Percentiles rank a stretch among this genome's conserved stretches.
Conservation (phyloP, 169 alveolate genomes). For the Plasmodium gallinaceum region DNA sequence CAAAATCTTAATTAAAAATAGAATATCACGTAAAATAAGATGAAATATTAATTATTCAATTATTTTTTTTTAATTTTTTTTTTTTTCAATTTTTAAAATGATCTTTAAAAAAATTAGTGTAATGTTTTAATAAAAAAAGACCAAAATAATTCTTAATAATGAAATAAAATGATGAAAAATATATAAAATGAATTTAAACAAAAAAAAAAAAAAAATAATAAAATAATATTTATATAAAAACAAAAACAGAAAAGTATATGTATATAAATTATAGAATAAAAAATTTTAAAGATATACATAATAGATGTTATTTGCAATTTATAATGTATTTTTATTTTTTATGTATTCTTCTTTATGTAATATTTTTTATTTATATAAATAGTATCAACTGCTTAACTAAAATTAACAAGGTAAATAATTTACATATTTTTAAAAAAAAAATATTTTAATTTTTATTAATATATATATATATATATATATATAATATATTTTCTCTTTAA, state of each 20-base stretch:
- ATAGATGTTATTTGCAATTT: neutral
- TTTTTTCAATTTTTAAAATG: no score
- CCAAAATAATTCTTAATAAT: no score
- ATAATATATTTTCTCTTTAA: neutral
- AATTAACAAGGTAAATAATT: conserved; percentile 26
- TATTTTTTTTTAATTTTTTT: no score
- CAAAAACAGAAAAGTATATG: neutral
- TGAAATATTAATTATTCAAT: no score
- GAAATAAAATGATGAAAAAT: no score
- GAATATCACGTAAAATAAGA: no score
- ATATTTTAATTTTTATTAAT: neutral
- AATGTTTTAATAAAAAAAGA: no score
- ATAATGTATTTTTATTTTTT: conserved; percentile 29
- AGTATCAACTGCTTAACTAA: conserved; percentile 10
- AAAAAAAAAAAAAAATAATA: neutral
- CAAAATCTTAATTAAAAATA: no score
- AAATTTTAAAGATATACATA: no score
- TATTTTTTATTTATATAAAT: conserved; percentile 9
- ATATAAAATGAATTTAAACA: no score
- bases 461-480: conserved; percentile 4
- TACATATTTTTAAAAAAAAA: neutral
- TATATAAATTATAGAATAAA: conserved; percentile 3
- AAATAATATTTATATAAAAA: neutral
- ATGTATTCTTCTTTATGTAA: conserved; percentile 6
- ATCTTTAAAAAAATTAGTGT: no score